phyloP scores from a whole-genome alignment of 179 eudicot genomes.

The Gypsophila paniculata region DNA sequence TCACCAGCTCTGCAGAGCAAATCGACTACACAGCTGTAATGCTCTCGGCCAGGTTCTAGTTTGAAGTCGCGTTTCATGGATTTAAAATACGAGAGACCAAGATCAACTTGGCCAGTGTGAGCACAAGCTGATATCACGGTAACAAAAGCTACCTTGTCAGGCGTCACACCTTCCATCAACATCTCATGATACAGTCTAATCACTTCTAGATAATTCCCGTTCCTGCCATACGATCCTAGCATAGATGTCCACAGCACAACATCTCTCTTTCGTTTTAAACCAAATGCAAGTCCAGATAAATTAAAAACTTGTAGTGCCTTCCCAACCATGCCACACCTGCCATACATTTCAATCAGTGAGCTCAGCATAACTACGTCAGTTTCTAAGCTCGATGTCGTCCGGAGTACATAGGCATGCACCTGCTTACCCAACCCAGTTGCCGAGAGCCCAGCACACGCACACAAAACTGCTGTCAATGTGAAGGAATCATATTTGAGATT shows the following conservation, averaged over 20 bases:
- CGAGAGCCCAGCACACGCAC: slow-evolving; percentile 48
- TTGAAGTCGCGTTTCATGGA: slow-evolving; percentile 49
- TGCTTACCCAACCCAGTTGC: slow-evolving; percentile 51
- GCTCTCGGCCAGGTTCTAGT: slow-evolving; percentile 52
- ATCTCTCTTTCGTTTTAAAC: slow-evolving; percentile 38
- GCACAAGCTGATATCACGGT: slow-evolving; percentile 66
- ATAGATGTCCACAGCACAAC: slow-evolving; percentile 73
- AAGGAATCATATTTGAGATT: slow-evolving; percentile 39
- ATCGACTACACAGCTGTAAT: slow-evolving; percentile 63
- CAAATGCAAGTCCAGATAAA: slow-evolving; percentile 39
- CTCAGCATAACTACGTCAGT: slow-evolving; percentile 57
- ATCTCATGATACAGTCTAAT: slow-evolving; percentile 44
- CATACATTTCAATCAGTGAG: slow-evolving; percentile 76
- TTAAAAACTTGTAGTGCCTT: slow-evolving; percentile 47
- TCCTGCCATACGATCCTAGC: slow-evolving; percentile 60
- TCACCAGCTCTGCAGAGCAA: slow-evolving; percentile 70
- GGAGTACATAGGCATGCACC: slow-evolving; percentile 48
- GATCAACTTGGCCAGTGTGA: slow-evolving; percentile 62
- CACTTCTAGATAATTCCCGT: slow-evolving; percentile 43
- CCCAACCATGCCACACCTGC: slow-evolving; percentile 55
- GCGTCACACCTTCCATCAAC: slow-evolving; percentile 50
- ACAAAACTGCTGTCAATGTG: slow-evolving; percentile 47
- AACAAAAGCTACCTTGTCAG: slow-evolving; percentile 62
- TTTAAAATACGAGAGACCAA: slow-evolving; percentile 50
- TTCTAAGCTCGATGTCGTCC: slow-evolving; percentile 29